A percentile compares a stretch with the other conserved stretches of the same genome.
These are phyloP conservation scores for Cetraspora pellucida DNA, from an alignment of 192 early-diverging fungal genomes.

Conservation along the genomic window DNA sequence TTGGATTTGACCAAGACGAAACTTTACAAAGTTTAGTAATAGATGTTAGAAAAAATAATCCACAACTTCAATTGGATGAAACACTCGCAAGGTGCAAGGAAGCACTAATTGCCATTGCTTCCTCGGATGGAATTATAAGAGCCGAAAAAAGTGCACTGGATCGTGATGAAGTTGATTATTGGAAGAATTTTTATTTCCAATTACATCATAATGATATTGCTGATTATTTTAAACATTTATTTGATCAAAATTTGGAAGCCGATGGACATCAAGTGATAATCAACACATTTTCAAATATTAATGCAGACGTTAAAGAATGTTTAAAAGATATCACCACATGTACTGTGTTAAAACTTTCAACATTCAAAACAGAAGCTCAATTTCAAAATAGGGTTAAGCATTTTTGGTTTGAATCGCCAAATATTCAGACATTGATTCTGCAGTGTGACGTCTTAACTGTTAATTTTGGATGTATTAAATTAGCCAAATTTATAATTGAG, in stretches of 20 bases:
- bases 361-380: constrained; percentile 33
- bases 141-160: neutral
- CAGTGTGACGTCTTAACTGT: constrained; percentile 30
- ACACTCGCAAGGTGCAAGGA: constrained; percentile 6
- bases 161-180: neutral
- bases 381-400: constrained; percentile 23
- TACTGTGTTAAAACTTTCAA: constrained; percentile 9
- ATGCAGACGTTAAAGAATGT: constrained; percentile 22
- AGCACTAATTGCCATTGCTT: constrained; percentile 15
- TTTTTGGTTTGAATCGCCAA: constrained; percentile 28
- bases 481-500: constrained; percentile 35
- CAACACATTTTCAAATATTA: constrained; percentile 32
- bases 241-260: neutral
- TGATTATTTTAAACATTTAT: constrained; percentile 12
- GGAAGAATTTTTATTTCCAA: constrained; percentile 18
- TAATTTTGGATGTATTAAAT: constrained; percentile 29
- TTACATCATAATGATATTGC: constrained; percentile 4
- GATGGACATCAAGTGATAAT: constrained; percentile 21
- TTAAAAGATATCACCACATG: constrained; percentile 7
- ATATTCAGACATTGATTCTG: constrained; percentile 20
- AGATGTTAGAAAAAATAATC: neutral
- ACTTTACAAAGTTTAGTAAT: constrained; percentile 35
- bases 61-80: neutral
- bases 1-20: constrained; percentile 29
- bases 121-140: constrained; percentile 20